Base-by-base conservation (phyloP, 768 basidiomycete genomes). In the Xerocomus potaroensis region DNA sequence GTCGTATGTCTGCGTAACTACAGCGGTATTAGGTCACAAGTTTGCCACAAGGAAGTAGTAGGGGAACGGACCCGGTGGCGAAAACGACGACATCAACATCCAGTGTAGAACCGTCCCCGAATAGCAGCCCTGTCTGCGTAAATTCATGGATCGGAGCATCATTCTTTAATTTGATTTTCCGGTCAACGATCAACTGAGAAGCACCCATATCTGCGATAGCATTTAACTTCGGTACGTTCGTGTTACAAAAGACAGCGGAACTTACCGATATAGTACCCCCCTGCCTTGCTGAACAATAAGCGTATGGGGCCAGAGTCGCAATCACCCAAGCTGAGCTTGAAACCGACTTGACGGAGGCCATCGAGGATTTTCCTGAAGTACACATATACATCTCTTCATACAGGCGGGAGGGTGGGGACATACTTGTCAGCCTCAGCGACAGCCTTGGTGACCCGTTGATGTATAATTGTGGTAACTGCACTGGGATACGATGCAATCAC, bases 221-320 rank as follows among this genome's bases (percentile, higher is more conserved):
- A 14, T 21, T 24, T 9, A n/a, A 39, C 19, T 11, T n/a, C n/a
- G n/a, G 37, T 39, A 21, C 9, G 5, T 14, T 3, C 19, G 24
- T 39, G 12, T 4, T 19, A 21, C 1, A 24, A 26, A 8, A 0
- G 2, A 27, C 5, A 23, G 18, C 29, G 35, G 12, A 5, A 48
- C 67, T 21, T 48, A 78, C 84, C 83, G 2, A 85, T 66, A 63
- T 87, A 87, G 62, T 82, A 87, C 6, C 86, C 83, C 21, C 83
- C 83, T 0, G 66, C 77, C 34, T 69, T 71, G 8, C 59, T 61
- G 60, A 71, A 77, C 12, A 73, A 75, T 16, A 78, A 62, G 34
- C 75, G 63, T 9, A 75, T 47, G 49, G 79, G 71, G 0, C 84
- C 84, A 1, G 75, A 67, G 16, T 69, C 76, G 6, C 79, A 74